These are phyloP conservation scores for Suhomyces bribrorum DNA, from an alignment of 1,139 yeast genomes.

Conservation along the genomic window DNA sequence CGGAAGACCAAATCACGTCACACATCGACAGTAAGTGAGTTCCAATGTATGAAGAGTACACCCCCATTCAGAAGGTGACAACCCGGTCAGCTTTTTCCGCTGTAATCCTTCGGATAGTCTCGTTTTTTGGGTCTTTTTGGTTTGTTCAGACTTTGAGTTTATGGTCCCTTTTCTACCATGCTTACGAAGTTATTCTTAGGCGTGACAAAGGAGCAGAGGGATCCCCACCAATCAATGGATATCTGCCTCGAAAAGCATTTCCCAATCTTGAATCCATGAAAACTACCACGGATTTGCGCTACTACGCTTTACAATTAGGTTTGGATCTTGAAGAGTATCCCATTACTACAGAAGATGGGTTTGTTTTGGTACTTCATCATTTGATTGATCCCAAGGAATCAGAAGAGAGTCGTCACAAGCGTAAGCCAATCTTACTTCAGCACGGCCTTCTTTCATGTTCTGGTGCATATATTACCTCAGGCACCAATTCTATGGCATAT, in stretches of 20 bases:
- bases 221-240: slow-evolving; percentile 21
- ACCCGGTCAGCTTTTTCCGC: slow-evolving; percentile 21
- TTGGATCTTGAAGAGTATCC: slow-evolving; percentile 59
- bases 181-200: slow-evolving; percentile 26
- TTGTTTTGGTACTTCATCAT: slow-evolving; percentile 62
- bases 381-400: slow-evolving; percentile 54
- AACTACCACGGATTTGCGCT: slow-evolving; percentile 48
- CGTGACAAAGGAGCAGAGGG: slow-evolving; percentile 19
- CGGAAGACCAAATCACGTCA: not conserved
- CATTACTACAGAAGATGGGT: slow-evolving; percentile 81
- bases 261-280: slow-evolving; percentile 34
- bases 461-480: slow-evolving; percentile 80
- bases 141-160: slow-evolving; percentile 27
- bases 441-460: slow-evolving; percentile 90
- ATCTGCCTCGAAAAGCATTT: slow-evolving; percentile 31
- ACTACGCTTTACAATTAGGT: slow-evolving; percentile 64
- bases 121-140: slow-evolving; percentile 31
- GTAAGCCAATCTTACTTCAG: slow-evolving; percentile 67
- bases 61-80: slow-evolving; percentile 22
- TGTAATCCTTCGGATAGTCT: slow-evolving; percentile 25
- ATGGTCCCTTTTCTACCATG: slow-evolving; percentile 32
- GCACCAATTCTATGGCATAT: slow-evolving; percentile 73
- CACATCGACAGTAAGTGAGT: too few relatives aligned
- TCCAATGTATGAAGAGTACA: slow-evolving; percentile 24
- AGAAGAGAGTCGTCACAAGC: slow-evolving; percentile 24